These are phyloP conservation scores for Globisporangium carolinianum DNA, from an alignment of 352 stramenopile species.

Conservation along the genomic window DNA sequence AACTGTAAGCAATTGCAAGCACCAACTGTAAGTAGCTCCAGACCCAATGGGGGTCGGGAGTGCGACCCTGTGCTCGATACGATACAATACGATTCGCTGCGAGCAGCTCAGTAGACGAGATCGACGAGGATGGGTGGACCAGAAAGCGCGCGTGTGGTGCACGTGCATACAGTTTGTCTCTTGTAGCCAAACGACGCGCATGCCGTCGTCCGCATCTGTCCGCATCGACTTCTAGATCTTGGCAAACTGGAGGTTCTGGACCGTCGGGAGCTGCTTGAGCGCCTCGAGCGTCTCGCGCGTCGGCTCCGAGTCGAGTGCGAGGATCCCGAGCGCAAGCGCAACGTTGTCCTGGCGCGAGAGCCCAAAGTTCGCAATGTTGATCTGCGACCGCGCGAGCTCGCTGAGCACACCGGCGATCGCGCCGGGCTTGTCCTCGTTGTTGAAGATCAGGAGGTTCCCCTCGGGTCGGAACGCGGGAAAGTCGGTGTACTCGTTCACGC, in stretches of 20 bases:
- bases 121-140: too few species aligned
- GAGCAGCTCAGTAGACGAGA: too few species aligned
- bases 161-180: too few species aligned
- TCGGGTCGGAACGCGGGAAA: slow-evolving; percentile 76
- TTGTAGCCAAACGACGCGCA: not conserved
- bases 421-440: slow-evolving; percentile 76
- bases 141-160: too few species aligned
- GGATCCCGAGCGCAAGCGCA: slow-evolving; percentile 60
- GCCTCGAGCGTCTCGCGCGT: slow-evolving; percentile 46
- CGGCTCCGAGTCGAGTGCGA: slow-evolving; percentile 56
- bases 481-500: slow-evolving; percentile 79
- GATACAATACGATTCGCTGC: too few species aligned
- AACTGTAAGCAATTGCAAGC: slow-evolving; percentile 1
- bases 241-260: slow-evolving; percentile 65
- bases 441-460: slow-evolving; percentile 77
- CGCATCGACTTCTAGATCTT: slow-evolving; percentile 27
- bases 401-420: slow-evolving; percentile 71
- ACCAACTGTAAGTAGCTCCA: not conserved
- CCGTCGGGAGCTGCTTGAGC: slow-evolving; percentile 53
- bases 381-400: slow-evolving; percentile 54
- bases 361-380: slow-evolving; percentile 85
- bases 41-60: not conserved
- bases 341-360: slow-evolving; percentile 61
- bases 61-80: not conserved
- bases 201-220: too few species aligned